These are phyloP conservation scores for Filosporella fistucella DNA, from an alignment of 495 filamentous ascomycete genomes.

Conservation along the genomic window DNA sequence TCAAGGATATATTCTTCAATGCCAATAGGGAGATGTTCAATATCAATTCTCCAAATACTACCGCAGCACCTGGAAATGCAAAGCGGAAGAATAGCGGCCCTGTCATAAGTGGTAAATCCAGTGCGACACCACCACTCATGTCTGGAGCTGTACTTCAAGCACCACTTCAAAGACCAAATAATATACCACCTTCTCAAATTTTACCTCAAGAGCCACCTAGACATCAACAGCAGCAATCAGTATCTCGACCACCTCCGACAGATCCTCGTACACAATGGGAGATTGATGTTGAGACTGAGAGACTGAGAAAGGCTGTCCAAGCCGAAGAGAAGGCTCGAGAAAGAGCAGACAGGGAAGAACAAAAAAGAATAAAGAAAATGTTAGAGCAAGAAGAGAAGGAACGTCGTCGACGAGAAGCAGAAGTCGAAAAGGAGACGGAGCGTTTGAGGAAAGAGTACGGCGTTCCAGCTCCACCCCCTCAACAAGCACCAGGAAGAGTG, in stretches of 20 bases:
- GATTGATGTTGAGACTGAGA: slow-evolving; percentile 59
- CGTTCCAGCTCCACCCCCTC: slow-evolving; percentile 13
- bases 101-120: slow-evolving; percentile 17
- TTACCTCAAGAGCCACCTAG: slow-evolving; percentile 9
- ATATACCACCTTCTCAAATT: slow-evolving; percentile 15
- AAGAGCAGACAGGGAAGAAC: slow-evolving; percentile 53
- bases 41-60: slow-evolving; percentile 37
- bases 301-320: slow-evolving; percentile 52
- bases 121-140: slow-evolving; percentile 16
- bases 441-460: slow-evolving; percentile 72
- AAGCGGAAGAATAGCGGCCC: slow-evolving; percentile 24
- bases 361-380: slow-evolving; percentile 67
- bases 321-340: slow-evolving; percentile 51
- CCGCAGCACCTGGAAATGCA: not conserved
- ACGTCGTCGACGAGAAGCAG: slow-evolving; percentile 58
- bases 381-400: slow-evolving; percentile 74
- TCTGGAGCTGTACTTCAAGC: slow-evolving; percentile 13
- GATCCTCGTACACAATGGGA: slow-evolving; percentile 52
- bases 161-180: slow-evolving; percentile 1
- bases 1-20: slow-evolving; percentile 79
- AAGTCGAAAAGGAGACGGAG: slow-evolving; percentile 82
- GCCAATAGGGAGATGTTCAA: slow-evolving; percentile 73
- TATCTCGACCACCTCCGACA: slow-evolving; percentile 24
- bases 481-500: too few relatives aligned
- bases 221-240: slow-evolving; percentile 10